Base-by-base conservation (phyloP, 371 early-diverging fungal genomes). In the Thermomucor indicae-seudaticae region DNA sequence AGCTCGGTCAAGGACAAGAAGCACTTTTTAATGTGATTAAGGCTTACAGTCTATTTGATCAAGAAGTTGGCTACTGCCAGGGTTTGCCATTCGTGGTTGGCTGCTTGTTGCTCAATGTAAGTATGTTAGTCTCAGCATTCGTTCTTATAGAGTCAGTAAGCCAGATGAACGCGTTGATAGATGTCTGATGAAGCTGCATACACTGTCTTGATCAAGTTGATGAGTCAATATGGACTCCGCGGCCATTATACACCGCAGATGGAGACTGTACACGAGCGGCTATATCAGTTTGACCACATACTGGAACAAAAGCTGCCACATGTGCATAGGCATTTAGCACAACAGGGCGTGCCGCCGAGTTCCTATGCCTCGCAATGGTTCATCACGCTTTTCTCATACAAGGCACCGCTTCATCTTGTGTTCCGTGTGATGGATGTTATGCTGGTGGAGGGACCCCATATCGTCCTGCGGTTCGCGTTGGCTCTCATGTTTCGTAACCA, bases 51-150 rank as follows among this genome's bases (percentile, higher is more conserved):
- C 53, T 93, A 20, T 94, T 88, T 56, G 97, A 97, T 67, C 63
- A 80, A 4, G 89, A 93, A 51, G 88, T 96, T n/a, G 97, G 97
- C 2, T 92, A 97, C 66, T 96, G 95, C 64, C 97, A 97, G 73
- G 96, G 96, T 6, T 70, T 96, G 22, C 83, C 92, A 12, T 96
- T 95, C 65, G 64, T 97, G 22, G 93, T 88, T 1, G 96, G 92
- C 0, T 85, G 90, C 8, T 51, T 97, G 48, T 66, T 97, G 52
- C 68, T 92, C 51, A 89, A 94, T 64, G 89, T 86, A 78, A 66
- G 72, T 57, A 16, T 32, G 62, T 64, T 51, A 32, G 19, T 47
- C 14, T 24, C 12, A 16, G 19, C 24, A 12, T 22, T 47, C 4
- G 37, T 19, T 3, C 10, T 14, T 37, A 3, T 37, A 29, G 34